A percentile compares a stretch with the other conserved stretches of the same genome.
These are phyloP conservation scores for Metarhizium album DNA, from an alignment of 2,329 filamentous ascomycete genomes.

Conservation along the genomic window DNA sequence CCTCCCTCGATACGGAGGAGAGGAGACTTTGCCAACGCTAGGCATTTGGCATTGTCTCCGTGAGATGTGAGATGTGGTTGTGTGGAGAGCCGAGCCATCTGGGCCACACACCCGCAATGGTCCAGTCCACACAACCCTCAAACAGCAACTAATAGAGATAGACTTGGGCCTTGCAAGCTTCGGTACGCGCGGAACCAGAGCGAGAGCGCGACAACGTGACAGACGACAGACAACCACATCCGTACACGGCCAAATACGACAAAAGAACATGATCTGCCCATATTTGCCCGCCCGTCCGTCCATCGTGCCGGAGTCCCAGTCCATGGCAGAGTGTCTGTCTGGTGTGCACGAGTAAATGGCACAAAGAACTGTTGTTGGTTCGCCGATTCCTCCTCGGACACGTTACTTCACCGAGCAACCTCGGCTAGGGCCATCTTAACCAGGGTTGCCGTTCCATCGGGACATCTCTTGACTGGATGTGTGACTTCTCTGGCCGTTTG, in stretches of 20 bases:
- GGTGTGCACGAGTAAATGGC: not conserved
- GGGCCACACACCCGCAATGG: not conserved
- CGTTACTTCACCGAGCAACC: not conserved
- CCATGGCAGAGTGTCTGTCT: no score
- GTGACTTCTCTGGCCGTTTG: slow-evolving; percentile 2
- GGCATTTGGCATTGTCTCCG: not conserved
- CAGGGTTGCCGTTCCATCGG: slow-evolving; percentile 6
- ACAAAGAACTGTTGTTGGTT: not conserved
- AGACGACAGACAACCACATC: no score
- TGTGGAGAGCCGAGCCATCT: not conserved
- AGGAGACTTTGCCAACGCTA: not conserved
- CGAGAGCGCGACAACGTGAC: no score
- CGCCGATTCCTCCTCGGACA: not conserved
- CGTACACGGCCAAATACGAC: not conserved
- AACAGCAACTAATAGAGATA: not conserved
- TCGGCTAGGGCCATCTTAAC: slow-evolving; percentile 1
- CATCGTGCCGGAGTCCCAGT: no score
- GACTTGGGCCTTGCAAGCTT: not conserved
- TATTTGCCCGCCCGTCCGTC: not conserved
- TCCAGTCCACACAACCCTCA: not conserved
- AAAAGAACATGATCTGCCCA: no score
- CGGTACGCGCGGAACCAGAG: no score
- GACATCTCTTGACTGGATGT: slow-evolving; percentile 3
- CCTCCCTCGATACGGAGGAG: slow-evolving; percentile 4
- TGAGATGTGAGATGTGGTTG: not conserved